These are phyloP conservation scores for Backusella westeae DNA, from an alignment of 192 early-diverging fungal genomes.

Conservation along the genomic window DNA sequence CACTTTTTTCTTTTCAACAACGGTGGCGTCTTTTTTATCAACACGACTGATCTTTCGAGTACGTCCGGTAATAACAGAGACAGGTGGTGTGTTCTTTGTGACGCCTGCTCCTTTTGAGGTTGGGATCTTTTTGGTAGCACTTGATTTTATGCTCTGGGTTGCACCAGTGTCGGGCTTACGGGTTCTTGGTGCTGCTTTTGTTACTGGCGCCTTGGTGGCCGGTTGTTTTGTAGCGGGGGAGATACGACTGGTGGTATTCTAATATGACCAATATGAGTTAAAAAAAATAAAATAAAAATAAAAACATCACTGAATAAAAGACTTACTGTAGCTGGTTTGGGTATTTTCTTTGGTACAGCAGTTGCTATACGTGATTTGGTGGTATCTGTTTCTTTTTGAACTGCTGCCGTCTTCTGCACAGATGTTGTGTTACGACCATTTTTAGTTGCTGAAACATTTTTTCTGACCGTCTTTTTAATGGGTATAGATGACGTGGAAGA, in stretches of 20 bases:
- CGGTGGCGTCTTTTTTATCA: background rate
- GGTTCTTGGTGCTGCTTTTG: background rate
- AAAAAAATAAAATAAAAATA: background rate
- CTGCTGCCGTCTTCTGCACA: background rate
- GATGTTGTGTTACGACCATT: background rate
- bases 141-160: background rate
- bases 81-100: slow-evolving; percentile 16
- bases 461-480: slow-evolving; percentile 3
- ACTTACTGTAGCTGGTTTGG: background rate
- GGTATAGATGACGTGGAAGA: slow-evolving; percentile 2
- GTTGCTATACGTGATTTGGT: slow-evolving; percentile 6
- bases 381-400: background rate
- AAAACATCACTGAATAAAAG: background rate
- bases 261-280: background rate
- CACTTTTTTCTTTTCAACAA: background rate
- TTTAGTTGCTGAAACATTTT: background rate
- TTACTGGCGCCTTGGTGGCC: background rate
- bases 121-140: background rate
- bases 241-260: background rate
- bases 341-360: background rate
- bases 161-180: background rate
- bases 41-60: slow-evolving; percentile 11
- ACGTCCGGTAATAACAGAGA: slow-evolving; percentile 14
- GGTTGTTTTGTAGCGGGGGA: background rate
- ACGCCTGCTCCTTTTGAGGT: background rate